Evolutionary conservation across 192 early-diverging fungal species (phyloP).

Genomic region (Coemansia asiatica): DNA sequence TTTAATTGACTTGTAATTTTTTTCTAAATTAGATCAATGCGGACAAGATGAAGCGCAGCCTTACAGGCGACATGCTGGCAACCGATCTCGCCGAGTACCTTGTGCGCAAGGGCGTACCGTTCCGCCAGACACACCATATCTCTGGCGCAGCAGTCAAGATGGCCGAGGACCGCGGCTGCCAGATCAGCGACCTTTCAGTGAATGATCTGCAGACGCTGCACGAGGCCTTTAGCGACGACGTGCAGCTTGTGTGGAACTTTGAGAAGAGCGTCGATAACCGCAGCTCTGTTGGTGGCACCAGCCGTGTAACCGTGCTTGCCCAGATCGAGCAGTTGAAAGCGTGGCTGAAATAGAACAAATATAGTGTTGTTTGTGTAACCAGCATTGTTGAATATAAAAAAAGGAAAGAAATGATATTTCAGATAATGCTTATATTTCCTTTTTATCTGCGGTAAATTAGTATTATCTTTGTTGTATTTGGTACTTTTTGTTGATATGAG

Average conservation of each 20-base stretch:
- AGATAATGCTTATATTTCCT: no score
- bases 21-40: conserved; percentile 80
- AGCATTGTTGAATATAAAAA: neutral
- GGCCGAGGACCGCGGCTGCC: conserved; percentile 81
- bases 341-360: conserved; percentile 52
- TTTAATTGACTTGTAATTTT: no score
- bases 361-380: conserved; percentile 6
- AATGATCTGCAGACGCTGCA: conserved; percentile 86
- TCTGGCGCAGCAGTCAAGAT: conserved; percentile 91
- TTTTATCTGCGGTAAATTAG: no score
- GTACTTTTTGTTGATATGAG: neutral
- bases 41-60: conserved; percentile 75
- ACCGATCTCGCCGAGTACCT: conserved; percentile 98
- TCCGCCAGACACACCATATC: conserved; percentile 98
- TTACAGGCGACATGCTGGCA: conserved; percentile 94
- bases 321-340: conserved; percentile 79
- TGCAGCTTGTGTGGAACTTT: conserved; percentile 82
- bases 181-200: conserved; percentile 73
- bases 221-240: conserved; percentile 80
- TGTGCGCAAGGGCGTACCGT: conserved; percentile 96
- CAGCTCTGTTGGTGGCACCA: conserved; percentile 86
- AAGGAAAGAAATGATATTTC: no score
- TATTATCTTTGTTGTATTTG: neutral
- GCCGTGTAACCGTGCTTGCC: conserved; percentile 67
- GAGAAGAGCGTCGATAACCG: conserved; percentile 89